Evolutionary conservation across 2,329 filamentous ascomycete species (phyloP), one percentile per base, ranked within the genome.

Genomic region (Trichoderma koningiopsis): DNA sequence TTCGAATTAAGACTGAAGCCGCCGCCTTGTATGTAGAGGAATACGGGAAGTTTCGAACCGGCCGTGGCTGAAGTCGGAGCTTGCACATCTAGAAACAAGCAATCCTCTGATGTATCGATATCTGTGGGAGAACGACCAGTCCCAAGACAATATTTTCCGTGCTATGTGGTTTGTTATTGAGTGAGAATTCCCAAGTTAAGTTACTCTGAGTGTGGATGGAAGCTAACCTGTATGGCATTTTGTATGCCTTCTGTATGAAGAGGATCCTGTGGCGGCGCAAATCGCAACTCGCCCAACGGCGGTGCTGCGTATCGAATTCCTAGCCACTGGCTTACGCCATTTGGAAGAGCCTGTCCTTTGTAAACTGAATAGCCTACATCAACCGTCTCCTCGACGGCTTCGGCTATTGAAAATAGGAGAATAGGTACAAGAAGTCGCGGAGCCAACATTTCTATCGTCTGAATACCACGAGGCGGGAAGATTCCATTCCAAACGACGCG

Each of bases 271-370:
- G 92, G 91, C 14, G 88, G 87, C 65, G 84, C 82, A 75, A 94
- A 95, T 24, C 92, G 85, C 70, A 92, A 76, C 6, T 86, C 74
- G 1, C 89, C 90, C 2, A 91, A 68, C 0, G 92, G 92, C 16
- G 91, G 83, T 5, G 90, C 88, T 1, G 92, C 92, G 80, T 88
- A 96, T 55, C 91, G 87, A 72, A 96, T 87, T 1, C 91, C 92
- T 8, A 92, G 84, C 91, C 91, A 95, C 77, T 90, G 85, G 2
- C 86, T 88, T 59, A 93, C 81, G 1, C 89, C 90, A 73, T 87
- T 86, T 0, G 78, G 73, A 1, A 85, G 80, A 1, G 81, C 75
- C 4, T 81, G 78, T 10, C 92, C 92, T 61, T 83, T 78, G 75
- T 94, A 93, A 31, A 83, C 85, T 35, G 89, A 85, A 76, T 94